Percentiles rank a stretch among this genome's conserved stretches.
Conservation (phyloP, 805 yeast genomes). For the Nakazawaea sp. region DNA sequence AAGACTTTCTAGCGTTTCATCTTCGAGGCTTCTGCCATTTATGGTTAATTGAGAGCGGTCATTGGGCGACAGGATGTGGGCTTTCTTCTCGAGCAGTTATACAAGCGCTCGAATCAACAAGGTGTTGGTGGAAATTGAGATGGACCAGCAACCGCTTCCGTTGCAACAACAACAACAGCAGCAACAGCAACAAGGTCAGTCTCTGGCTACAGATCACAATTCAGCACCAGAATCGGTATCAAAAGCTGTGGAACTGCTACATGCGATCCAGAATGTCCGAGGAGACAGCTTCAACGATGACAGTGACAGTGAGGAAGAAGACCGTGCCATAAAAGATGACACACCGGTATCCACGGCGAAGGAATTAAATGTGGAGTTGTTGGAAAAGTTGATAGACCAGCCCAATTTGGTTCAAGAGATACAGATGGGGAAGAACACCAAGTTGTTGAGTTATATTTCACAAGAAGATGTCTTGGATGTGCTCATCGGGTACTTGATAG, state of each 20-base stretch:
- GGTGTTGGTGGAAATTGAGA: conserved; percentile 29
- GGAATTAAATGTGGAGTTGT: conserved; percentile 19
- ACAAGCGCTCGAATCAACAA: conserved; percentile 29
- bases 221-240: neutral
- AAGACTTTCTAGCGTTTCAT: no score
- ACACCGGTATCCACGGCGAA: neutral
- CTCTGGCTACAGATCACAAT: neutral
- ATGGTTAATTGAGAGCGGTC: no score
- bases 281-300: conserved; percentile 5
- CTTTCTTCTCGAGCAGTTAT: conserved; percentile 28
- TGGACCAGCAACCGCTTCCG: conserved; percentile 20
- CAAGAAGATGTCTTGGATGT: conserved; percentile 23
- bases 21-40: no score
- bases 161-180: conserved; percentile 10
- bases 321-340: neutral
- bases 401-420: conserved; percentile 28
- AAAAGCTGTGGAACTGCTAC: conserved; percentile 26
- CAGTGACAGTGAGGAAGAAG: conserved; percentile 9
- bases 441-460: conserved; percentile 24
- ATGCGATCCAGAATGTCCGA: conserved; percentile 23
- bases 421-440: conserved; percentile 25
- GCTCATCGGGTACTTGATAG: conserved; percentile 22
- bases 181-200: conserved; percentile 10
- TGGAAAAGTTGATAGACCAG: conserved; percentile 28
- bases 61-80: conserved; percentile 28